Percentiles rank a stretch among this genome's conserved stretches.
phyloP scores from a whole-genome alignment of 2,329 filamentous ascomycete species.

The Hypomyces perniciosus region DNA sequence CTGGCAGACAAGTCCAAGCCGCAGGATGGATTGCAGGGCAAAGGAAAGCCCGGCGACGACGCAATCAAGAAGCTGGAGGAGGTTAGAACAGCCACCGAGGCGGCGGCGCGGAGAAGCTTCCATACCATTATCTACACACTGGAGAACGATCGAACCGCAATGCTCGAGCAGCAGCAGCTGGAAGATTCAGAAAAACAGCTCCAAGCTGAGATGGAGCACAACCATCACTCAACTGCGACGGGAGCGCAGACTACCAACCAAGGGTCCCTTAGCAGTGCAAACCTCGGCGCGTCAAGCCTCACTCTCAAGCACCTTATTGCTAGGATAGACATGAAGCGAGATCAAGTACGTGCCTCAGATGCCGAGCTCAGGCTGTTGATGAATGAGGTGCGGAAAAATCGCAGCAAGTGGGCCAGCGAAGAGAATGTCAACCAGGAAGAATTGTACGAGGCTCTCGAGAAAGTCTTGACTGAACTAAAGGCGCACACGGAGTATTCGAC shows the following conservation, averaged over 20 bases:
- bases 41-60: slow-evolving; percentile 71
- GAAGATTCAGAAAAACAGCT: slow-evolving; percentile 96
- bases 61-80: slow-evolving; percentile 90
- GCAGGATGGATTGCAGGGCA: slow-evolving; percentile 42
- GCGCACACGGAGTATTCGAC: slow-evolving; percentile 95
- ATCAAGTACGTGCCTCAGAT: slow-evolving; percentile 85
- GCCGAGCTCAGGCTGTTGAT: slow-evolving; percentile 86
- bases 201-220: slow-evolving; percentile 85
- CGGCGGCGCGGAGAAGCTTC: slow-evolving; percentile 83
- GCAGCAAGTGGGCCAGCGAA: slow-evolving; percentile 98
- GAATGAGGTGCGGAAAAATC: slow-evolving; percentile 95
- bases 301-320: slow-evolving; percentile 97
- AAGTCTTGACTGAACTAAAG: slow-evolving; percentile 94
- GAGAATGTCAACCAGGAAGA: slow-evolving; percentile 97
- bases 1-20: slow-evolving; percentile 48
- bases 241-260: slow-evolving; percentile 59
- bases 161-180: slow-evolving; percentile 94
- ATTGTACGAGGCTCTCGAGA: slow-evolving; percentile 92
- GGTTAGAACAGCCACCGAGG: slow-evolving; percentile 83
- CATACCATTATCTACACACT: slow-evolving; percentile 92
- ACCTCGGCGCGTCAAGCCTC: slow-evolving; percentile 90
- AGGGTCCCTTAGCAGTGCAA: slow-evolving; percentile 85
- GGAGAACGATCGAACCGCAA: slow-evolving; percentile 90
- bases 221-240: slow-evolving; percentile 44
- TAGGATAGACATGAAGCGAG: slow-evolving; percentile 86